Evolutionary conservation across 768 basidiomycete genomes (phyloP).

Genomic region (Rossbeevera mucosa): DNA sequence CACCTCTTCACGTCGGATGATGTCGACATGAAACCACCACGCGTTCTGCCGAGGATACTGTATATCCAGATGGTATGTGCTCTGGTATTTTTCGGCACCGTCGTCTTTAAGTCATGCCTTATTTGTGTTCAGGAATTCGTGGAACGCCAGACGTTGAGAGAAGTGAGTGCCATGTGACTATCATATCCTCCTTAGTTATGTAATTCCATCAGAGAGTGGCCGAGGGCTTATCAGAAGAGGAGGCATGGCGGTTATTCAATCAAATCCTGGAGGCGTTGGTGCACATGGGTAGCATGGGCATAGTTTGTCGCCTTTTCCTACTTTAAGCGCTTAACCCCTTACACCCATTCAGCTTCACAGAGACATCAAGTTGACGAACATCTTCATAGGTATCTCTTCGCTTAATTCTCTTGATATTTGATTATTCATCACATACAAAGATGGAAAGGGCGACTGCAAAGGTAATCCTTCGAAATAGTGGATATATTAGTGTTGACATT

Average conservation of each 20-base stretch:
- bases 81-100: neutral
- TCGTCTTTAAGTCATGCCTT: neutral
- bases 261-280: conserved; percentile 88
- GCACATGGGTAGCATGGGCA: conserved; percentile 85
- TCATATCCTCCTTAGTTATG: neutral
- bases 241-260: conserved; percentile 86
- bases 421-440: conserved; percentile 33
- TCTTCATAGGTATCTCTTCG: conserved; percentile 74
- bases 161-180: conserved; percentile 40
- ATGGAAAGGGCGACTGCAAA: conserved; percentile 82
- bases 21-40: conserved; percentile 25
- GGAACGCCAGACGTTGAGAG: conserved; percentile 84
- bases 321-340: conserved; percentile 1
- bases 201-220: conserved; percentile 57
- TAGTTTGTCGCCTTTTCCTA: conserved; percentile 45
- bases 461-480: conserved; percentile 31
- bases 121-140: conserved; percentile 66
- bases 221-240: conserved; percentile 76
- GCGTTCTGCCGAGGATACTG: conserved; percentile 49
- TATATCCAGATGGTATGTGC: conserved; percentile 91
- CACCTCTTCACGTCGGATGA: conserved; percentile 37
- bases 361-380: conserved; percentile 91
- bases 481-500: neutral
- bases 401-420: neutral
- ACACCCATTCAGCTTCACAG: conserved; percentile 60